Evolutionary conservation across 2,329 filamentous ascomycete genomes (phyloP), one percentile per base, ranked within the genome.

Genomic region (Sclerotinia subarctica): DNA sequence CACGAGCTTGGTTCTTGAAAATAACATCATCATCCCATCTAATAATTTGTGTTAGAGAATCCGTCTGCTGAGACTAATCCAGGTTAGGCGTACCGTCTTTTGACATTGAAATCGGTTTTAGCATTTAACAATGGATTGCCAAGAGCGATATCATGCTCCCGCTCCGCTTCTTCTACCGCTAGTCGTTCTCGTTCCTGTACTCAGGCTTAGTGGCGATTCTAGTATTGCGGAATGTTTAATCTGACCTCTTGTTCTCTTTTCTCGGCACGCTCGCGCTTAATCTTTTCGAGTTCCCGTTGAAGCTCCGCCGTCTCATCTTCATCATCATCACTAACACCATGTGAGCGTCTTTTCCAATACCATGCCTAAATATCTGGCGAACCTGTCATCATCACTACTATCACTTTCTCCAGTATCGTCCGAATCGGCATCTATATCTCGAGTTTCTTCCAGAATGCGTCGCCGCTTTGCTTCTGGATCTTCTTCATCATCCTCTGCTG

Each of bases 11-110:
- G 79, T 99, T 99, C 83, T 97, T 98, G 82, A 99, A 99, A 3
- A 99, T 94, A 17, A 99, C 95, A 78, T 99, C 95, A 75, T 99
- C 95, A 74, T 99, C 95, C 95, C 95, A 99, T 74, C 94, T 82
- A 15, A 26, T 5, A 26, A 51, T 38, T 63, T 24, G 32, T 49
- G 46, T 63, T 52, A 51, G 46, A 13, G 10, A 38, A 51, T 13
- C 4, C 29, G 10, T 35, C 42, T 51, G 26, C 19, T 10, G 7
- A 29, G 29, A 51, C 19, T n/a, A 47, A 75, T 54, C 19, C 26
- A 68, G 5, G 2, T 26, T 24, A 29, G 21, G 35, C 75, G 60
- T 77, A 81, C 79, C 82, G 83, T 73, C 92, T 84, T 84, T 97
- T 97, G 76, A 97, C 89, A 69, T 90, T 93, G 78, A 96, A 98